Percentiles rank a stretch among this genome's conserved stretches.
Conservation (phyloP, 2,329 filamentous ascomycete genomes). For the Colletotrichum siamense region DNA sequence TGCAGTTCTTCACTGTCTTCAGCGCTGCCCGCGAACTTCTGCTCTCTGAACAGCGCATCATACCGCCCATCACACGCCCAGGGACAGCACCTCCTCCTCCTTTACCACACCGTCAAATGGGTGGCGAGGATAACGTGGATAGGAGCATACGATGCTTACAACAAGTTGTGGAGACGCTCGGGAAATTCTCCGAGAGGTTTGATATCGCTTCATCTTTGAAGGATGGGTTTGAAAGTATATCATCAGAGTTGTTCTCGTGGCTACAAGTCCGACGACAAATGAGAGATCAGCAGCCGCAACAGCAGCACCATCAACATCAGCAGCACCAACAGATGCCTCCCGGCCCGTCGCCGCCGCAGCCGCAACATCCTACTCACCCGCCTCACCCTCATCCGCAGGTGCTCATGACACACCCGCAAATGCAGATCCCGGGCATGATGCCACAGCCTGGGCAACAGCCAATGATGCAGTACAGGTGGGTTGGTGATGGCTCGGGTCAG, state of each 20-base stretch:
- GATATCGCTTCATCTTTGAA: constrained; percentile 59
- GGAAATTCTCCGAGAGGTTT: constrained; percentile 65
- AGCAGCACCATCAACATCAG: constrained; percentile 26
- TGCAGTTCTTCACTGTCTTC: constrained; percentile 67
- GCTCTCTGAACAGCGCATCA: constrained; percentile 53
- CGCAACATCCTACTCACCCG: constrained; percentile 3
- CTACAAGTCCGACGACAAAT: constrained; percentile 44
- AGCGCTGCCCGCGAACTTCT: constrained; percentile 58
- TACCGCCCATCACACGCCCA: constrained; percentile 46
- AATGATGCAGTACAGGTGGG: constrained; percentile 43
- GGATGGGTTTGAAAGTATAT: constrained; percentile 57
- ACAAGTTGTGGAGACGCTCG: constrained; percentile 58
- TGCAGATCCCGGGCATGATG: constrained; percentile 8
- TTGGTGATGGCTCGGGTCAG: constrained; percentile 47
- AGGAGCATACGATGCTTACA: constrained; percentile 62
- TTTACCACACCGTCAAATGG: constrained; percentile 51
- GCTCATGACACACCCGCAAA: neutral
- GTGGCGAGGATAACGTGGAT: constrained; percentile 55
- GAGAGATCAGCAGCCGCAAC: constrained; percentile 31
- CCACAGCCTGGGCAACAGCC: constrained; percentile 24
- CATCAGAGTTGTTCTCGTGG: constrained; percentile 46
- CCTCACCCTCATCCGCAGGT: constrained; percentile 8
- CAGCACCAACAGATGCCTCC: constrained; percentile 29
- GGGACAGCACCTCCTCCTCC: constrained; percentile 58
- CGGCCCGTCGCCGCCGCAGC: neutral